Conservation (phyloP, 139 green algal species). For the Mesotaenium endlicherianum region DNA sequence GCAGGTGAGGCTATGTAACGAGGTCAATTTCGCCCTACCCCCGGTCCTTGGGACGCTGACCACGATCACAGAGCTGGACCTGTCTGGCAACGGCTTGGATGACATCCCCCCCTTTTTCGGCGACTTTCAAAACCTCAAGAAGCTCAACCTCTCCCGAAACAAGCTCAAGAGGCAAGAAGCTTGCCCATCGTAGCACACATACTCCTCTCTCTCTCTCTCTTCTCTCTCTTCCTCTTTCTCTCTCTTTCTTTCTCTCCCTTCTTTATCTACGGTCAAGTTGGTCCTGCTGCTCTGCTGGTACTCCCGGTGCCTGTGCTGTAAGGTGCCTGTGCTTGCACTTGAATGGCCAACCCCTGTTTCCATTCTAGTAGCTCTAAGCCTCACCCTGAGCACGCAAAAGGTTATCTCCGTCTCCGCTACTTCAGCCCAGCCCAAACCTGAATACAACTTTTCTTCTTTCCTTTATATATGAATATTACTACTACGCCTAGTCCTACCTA, state of each 20-base stretch:
- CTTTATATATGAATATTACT: too few species aligned
- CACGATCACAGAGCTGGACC: conserved; percentile 20
- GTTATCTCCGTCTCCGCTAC: too few species aligned
- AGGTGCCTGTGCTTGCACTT: not conserved
- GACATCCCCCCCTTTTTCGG: not conserved
- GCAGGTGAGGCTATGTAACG: not conserved
- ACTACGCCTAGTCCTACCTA: too few species aligned
- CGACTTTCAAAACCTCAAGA: conserved; percentile 2
- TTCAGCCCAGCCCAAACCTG: too few species aligned
- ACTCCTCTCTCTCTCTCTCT: not conserved
- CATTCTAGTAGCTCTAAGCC: too few species aligned
- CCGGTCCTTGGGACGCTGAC: not conserved
- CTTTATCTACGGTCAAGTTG: not conserved
- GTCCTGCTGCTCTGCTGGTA: not conserved
- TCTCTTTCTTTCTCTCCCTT: not conserved
- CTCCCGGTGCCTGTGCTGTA: not conserved
- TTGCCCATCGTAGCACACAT: not conserved
- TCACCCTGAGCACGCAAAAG: too few species aligned
- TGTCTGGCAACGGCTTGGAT: conserved; percentile 20
- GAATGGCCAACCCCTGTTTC: not conserved
- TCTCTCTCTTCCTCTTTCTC: not conserved
- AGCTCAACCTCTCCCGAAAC: conserved; percentile 29
- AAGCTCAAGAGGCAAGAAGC: conserved; percentile 17
- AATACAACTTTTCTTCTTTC: too few species aligned
- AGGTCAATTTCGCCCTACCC: not conserved